Evolutionary conservation across 208 protist genomes (phyloP).

Genomic region (Leptomonas pyrrhocoris): DNA sequence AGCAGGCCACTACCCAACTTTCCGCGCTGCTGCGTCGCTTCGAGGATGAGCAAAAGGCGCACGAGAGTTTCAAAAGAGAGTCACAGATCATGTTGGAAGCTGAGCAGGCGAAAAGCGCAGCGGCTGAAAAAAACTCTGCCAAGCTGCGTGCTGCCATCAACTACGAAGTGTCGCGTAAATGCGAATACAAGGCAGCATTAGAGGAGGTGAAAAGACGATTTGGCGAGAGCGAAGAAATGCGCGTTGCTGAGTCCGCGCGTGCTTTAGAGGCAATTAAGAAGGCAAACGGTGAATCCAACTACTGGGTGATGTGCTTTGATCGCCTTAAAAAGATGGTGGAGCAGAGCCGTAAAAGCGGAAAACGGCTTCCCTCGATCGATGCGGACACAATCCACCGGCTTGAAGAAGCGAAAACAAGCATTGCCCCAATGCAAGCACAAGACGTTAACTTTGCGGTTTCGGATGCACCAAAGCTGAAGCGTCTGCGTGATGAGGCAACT

Average conservation of each 20-base stretch:
- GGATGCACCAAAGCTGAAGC: conserved; percentile 31
- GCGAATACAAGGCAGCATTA: conserved; percentile 81
- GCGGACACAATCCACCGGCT: conserved; percentile 48
- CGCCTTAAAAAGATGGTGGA: conserved; percentile 75
- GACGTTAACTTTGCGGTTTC: conserved; percentile 19
- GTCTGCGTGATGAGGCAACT: conserved; percentile 21
- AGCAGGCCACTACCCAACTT: conserved; percentile 14
- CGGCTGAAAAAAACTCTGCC: conserved; percentile 27
- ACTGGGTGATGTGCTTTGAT: conserved; percentile 83
- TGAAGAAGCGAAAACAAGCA: conserved; percentile 47
- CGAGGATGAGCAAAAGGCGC: conserved; percentile 30
- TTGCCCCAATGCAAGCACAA: conserved; percentile 26
- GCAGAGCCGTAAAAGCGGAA: conserved; percentile 25
- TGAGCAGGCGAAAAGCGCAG: conserved; percentile 24
- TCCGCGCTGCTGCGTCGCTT: conserved; percentile 31
- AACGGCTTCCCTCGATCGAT: conserved; percentile 50
- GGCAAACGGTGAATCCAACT: conserved; percentile 71
- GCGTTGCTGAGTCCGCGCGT: conserved; percentile 57
- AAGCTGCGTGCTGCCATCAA: conserved; percentile 61
- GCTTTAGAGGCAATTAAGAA: conserved; percentile 63
- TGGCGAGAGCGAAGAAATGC: conserved; percentile 60
- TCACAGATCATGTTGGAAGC: conserved; percentile 11
- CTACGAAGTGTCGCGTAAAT: conserved; percentile 74
- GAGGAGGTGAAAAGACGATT: conserved; percentile 63
- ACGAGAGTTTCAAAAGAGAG: conserved; percentile 20